Conservation (phyloP, 108 stramenopile species). For the Discostella stelligeroides region DNA sequence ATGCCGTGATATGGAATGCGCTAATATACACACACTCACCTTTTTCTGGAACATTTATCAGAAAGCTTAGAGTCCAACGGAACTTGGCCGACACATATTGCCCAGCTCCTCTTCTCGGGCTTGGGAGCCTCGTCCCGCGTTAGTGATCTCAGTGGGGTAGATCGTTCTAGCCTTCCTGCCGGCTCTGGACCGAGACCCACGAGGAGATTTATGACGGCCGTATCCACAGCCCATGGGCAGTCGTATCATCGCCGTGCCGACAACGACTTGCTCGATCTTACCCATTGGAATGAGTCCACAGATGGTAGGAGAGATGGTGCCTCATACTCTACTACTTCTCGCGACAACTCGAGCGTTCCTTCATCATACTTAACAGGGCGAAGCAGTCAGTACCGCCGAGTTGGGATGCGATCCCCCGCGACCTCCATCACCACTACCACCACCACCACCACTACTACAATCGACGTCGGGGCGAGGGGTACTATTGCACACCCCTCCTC, state of each 20-base stretch:
- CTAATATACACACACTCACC: not conserved
- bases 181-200: too few relatives aligned
- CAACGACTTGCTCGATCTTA: too few relatives aligned
- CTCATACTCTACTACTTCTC: too few relatives aligned
- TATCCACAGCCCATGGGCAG: not conserved
- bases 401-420: not conserved
- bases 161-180: not conserved
- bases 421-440: not conserved
- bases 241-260: too few relatives aligned
- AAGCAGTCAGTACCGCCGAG: not conserved
- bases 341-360: too few relatives aligned
- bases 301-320: too few relatives aligned
- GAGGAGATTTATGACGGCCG: not conserved
- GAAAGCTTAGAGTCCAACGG: slow-evolving; percentile 41
- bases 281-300: too few relatives aligned
- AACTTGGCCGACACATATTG: slow-evolving; percentile 47
- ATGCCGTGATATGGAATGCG: not conserved
- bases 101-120: slow-evolving; percentile 48
- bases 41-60: not conserved
- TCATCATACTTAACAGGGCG: too few relatives aligned
- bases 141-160: slow-evolving; percentile 5
- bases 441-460: too few relatives aligned
- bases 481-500: not conserved
- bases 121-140: slow-evolving; percentile 37
- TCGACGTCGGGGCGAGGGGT: not conserved